phyloP scores from a whole-genome alignment of 495 filamentous ascomycete species.

The Aspergillus affinis region DNA sequence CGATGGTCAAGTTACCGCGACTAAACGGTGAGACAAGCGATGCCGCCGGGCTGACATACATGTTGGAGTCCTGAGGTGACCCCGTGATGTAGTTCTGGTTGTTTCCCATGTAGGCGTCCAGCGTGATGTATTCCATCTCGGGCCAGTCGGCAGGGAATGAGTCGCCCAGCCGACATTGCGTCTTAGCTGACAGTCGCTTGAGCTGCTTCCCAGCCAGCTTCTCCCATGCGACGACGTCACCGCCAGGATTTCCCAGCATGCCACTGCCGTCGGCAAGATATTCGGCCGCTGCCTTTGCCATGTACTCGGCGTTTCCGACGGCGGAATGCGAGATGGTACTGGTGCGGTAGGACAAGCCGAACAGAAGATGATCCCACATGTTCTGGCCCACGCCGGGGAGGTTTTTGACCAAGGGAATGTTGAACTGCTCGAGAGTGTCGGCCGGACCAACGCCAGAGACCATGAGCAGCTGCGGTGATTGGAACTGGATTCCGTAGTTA shows the following conservation, averaged over 20 bases:
- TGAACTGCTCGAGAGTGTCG: conserved; percentile 25
- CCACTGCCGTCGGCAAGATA: too few relatives aligned
- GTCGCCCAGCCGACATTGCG: conserved; percentile 25
- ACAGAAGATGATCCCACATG: conserved; percentile 31
- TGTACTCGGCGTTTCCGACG: too few relatives aligned
- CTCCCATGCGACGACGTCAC: too few relatives aligned
- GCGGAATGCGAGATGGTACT: too few relatives aligned
- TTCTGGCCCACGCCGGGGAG: conserved; percentile 50
- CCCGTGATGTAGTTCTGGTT: conserved; percentile 16
- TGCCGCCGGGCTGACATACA: too few relatives aligned
- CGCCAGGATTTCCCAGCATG: too few relatives aligned
- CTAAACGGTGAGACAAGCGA: conserved; percentile 46
- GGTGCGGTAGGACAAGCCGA: too few relatives aligned
- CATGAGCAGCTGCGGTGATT: conserved; percentile 11
- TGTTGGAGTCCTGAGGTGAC: conserved; percentile 20
- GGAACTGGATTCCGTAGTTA: too few relatives aligned
- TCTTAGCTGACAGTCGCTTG: too few relatives aligned
- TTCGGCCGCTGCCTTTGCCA: too few relatives aligned
- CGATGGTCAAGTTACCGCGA: conserved; percentile 53
- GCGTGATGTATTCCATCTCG: conserved; percentile 49
- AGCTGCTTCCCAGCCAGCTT: too few relatives aligned
- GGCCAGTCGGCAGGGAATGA: conserved; percentile 53
- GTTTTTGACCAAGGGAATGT: conserved; percentile 40
- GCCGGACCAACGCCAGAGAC: conserved; percentile 1
- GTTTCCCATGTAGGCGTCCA: conserved; percentile 29